Evolutionary conservation across 106 monocot species (phyloP).

Genomic region (Phalaenopsis aphrodite): DNA sequence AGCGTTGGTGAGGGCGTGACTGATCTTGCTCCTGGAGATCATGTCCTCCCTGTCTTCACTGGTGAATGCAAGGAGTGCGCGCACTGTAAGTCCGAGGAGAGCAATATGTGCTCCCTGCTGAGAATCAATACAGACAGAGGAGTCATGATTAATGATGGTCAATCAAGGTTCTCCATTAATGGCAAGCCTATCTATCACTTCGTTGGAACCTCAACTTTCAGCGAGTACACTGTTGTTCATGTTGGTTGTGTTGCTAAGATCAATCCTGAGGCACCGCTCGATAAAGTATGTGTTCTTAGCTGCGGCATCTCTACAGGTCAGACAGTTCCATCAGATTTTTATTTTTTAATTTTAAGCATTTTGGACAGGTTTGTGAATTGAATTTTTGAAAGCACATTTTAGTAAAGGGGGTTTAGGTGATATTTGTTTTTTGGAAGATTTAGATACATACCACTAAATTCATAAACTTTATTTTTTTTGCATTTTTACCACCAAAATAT

Average conservation of each 20-base stretch:
- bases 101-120: constrained; percentile 64
- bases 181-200: constrained; percentile 69
- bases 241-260: constrained; percentile 54
- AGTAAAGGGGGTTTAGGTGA: too few relatives aligned
- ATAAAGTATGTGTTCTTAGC: constrained; percentile 61
- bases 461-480: too few relatives aligned
- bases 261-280: constrained; percentile 60
- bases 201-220: constrained; percentile 61
- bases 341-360: neutral
- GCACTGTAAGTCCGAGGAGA: constrained; percentile 53
- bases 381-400: too few relatives aligned
- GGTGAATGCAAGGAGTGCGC: constrained; percentile 60
- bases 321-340: too few relatives aligned
- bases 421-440: too few relatives aligned
- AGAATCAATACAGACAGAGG: constrained; percentile 48
- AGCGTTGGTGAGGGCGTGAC: constrained; percentile 80
- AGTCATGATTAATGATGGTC: constrained; percentile 48
- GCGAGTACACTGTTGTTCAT: constrained; percentile 65
- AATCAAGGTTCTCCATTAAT: constrained; percentile 53
- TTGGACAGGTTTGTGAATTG: neutral
- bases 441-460: too few relatives aligned
- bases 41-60: constrained; percentile 61
- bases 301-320: constrained; percentile 69
- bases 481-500: too few relatives aligned
- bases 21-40: constrained; percentile 57